These are phyloP conservation scores for Penicillium silybi DNA, from an alignment of 495 filamentous ascomycete genomes.

Conservation along the genomic window DNA sequence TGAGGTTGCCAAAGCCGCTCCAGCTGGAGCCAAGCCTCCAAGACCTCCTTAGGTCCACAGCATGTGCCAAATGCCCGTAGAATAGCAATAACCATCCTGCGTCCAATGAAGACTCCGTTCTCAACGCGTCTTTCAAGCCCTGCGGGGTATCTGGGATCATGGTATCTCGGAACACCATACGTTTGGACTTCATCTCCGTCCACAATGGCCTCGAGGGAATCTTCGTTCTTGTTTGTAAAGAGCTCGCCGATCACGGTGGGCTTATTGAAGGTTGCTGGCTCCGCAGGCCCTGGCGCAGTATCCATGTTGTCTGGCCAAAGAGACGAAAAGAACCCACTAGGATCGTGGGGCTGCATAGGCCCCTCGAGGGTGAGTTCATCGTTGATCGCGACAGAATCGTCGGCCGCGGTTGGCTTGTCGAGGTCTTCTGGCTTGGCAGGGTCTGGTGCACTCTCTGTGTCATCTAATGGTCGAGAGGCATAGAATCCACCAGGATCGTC, in stretches of 20 bases:
- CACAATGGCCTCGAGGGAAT: not conserved
- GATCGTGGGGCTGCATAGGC: not conserved
- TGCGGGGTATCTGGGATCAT: conserved; percentile 7
- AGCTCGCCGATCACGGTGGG: not conserved
- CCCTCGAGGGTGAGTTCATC: not conserved
- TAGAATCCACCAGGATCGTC: not conserved
- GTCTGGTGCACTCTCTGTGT: not conserved
- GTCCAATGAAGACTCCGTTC: conserved; percentile 43
- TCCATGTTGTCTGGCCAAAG: not conserved
- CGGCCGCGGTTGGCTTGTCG: not conserved
- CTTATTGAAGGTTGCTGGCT: not conserved
- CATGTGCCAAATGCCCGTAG: conserved; percentile 43
- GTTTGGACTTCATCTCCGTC: not conserved
- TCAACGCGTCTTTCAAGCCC: conserved; percentile 28
- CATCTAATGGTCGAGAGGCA: not conserved
- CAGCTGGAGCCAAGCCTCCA: conserved; percentile 41
- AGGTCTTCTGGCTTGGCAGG: not conserved
- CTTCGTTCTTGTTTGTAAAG: not conserved
- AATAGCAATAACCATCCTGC: conserved; percentile 37
- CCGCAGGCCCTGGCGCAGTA: not conserved
- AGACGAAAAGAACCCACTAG: not conserved
- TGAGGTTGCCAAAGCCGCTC: conserved; percentile 40
- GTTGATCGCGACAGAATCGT: not conserved
- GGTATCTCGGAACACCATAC: not conserved
- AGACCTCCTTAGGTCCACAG: conserved; percentile 32